Evolutionary conservation across 768 basidiomycete genomes (phyloP), one percentile per base, ranked within the genome.

Genomic region (Tylopilus balloui): DNA sequence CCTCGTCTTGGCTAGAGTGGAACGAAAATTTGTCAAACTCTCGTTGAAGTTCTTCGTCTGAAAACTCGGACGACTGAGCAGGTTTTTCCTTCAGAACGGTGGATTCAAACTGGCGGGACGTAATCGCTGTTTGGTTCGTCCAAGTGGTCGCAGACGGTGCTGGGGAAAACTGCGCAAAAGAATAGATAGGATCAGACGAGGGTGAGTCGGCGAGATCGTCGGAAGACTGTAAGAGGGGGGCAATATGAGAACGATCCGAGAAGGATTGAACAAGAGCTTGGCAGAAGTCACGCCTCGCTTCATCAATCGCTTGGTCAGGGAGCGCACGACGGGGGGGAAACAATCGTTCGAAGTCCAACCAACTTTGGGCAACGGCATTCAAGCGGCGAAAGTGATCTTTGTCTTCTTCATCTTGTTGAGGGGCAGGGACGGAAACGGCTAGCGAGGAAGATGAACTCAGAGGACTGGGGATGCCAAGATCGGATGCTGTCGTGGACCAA

Each of bases 1-100:
- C 57, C 15, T 56, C 55, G 1, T 54, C 48, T 28, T 49, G 36
- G n/a, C 34, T 49, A 0, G 45, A 54, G 15, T 48, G 31, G 14
- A 54, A 57, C 20, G 48, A 50, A 23, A 58, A 58, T 3, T 37
- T 23, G 35, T 50, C 56, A 17, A 50, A 58, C 29, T 54, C 55
- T 35, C 44, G 46, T 10, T 42, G 2, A 4, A 52, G 43, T 3
- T 52, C 55, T 4, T 46, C 50, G 3, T 58, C 56, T 1, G 56
- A 50, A 28, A 50, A 54, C 23, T 58, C 42, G 4, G 45, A 39
- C 12, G 19, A 41, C n/a, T 14, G 47, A 12, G 4, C 11, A 6
- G 7, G 28, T 27, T 29, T 31, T n/a, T 21, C 35, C 3, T 36
- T 27, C 4, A 19, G 23, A 1, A 28, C 31, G 3, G 1, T 4